These are phyloP conservation scores for Canavalia gladiata DNA, from an alignment of 306 rosid genomes.

Conservation along the genomic window DNA sequence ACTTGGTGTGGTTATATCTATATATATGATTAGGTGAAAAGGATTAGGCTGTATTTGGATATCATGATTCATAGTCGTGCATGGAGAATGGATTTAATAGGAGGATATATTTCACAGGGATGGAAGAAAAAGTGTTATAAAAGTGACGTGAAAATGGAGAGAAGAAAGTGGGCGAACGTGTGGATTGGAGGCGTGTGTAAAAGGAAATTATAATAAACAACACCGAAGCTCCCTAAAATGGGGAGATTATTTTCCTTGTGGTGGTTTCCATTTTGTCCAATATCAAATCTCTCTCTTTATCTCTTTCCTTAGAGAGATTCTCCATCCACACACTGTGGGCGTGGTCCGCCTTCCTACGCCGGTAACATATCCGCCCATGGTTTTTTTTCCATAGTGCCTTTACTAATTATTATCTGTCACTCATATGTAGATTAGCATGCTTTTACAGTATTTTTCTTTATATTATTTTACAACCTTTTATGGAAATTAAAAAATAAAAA, in stretches of 20 bases:
- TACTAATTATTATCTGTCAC: not conserved
- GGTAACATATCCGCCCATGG: conserved; percentile 23
- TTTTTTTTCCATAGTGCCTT: not conserved
- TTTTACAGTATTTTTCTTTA: too few relatives aligned
- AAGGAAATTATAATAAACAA: not conserved
- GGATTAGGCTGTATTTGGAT: conserved; percentile 19
- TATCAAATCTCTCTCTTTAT: conserved; percentile 4
- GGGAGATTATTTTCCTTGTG: conserved; percentile 3
- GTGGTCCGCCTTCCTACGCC: not conserved
- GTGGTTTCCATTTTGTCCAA: not conserved
- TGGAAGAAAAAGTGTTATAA: not conserved
- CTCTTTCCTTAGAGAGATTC: conserved; percentile 16
- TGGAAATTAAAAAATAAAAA: too few relatives aligned
- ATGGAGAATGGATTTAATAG: not conserved
- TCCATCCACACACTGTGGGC: not conserved
- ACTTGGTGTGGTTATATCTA: too few relatives aligned
- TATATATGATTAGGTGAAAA: conserved; percentile 25
- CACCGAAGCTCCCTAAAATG: conserved; percentile 19
- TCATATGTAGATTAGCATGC: not conserved
- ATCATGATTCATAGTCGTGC: not conserved
- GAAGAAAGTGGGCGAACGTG: not conserved
- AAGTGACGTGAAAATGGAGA: not conserved
- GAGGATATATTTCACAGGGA: too few relatives aligned
- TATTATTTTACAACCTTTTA: too few relatives aligned
- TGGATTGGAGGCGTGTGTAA: not conserved